A percentile compares a stretch with the other conserved stretches of the same genome.
Evolutionary conservation across 257 asterid species (phyloP).

Genomic region (Solanum ossicruentum): DNA sequence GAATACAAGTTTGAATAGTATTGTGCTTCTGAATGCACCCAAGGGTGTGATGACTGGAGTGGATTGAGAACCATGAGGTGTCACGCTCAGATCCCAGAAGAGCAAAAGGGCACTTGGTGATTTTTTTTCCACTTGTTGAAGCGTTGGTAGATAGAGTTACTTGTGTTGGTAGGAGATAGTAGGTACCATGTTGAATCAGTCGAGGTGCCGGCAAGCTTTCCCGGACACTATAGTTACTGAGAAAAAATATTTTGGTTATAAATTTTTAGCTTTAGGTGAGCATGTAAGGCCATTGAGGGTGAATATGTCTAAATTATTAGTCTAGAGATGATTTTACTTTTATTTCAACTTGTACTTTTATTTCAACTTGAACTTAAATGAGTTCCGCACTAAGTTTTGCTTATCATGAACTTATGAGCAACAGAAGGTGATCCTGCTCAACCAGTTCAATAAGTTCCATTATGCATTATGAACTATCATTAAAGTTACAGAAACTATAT

Average conservation of each 20-base stretch:
- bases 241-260: not conserved
- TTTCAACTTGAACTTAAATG: not conserved
- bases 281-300: not conserved
- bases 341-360: not conserved
- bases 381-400: not conserved
- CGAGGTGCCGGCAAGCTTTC: not conserved
- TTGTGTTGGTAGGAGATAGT: not conserved
- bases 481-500: not conserved
- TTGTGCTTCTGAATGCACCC: not conserved
- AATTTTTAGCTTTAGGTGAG: not conserved
- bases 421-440: not conserved
- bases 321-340: not conserved
- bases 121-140: not conserved
- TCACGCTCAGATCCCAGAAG: not conserved
- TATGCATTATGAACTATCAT: not conserved
- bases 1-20: not conserved
- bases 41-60: not conserved
- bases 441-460: not conserved
- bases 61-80: not conserved
- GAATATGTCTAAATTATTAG: not conserved
- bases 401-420: not conserved
- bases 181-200: not conserved
- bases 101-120: not conserved
- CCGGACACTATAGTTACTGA: not conserved
- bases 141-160: not conserved